Base-by-base conservation (phyloP, 2,329 filamentous ascomycete genomes). In the Microdochium bolleyi region DNA sequence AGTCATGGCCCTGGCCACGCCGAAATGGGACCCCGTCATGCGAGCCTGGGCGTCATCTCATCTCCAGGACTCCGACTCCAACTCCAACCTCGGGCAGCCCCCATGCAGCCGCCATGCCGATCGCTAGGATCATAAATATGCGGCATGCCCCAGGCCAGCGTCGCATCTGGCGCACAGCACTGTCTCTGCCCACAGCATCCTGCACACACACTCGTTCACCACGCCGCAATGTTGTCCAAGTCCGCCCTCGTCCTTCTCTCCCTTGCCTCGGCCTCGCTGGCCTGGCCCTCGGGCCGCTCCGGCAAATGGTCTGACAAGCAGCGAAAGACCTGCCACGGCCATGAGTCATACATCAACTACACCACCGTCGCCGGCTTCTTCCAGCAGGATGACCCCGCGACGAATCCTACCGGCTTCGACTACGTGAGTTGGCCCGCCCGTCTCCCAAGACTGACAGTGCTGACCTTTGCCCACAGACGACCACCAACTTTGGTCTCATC, bases 401-500 rank as follows among this genome's bases (percentile, higher is more conserved):
- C 84, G 1, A 68, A 80, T 53, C 67, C 82, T 1, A 69, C 63
- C 2, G 76, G 67, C 2, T 88, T 87, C 65, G 82, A 87, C 66
- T 87, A 87, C 61, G 84, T 87, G 65, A 61, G 75, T 61, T 53
- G 30, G 37, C 37, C n/a, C 13, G 7, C 19, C 49, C 5, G 53
- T 49, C 19, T 16, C 11, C 16, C 8, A 3, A 27, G 30, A 16
- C 11, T 16, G 44, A 22, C 24, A 11, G 14, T 9, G 5, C 14
- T 25, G 48, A 25, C 51, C 57, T 51, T 54, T 50, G 37, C 49
- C n/a, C 11, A 21, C 54, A 86, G 82, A 80, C 76, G 24, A 67
- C 73, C 27, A 71, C 70, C 53, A 87, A 87, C 68, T 85, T 86
- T 61, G 86, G 85, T 25, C 72, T 89, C 22, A 75, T 88, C 56